Base-by-base conservation (phyloP, 805 yeast species). In the Aciculoconidium aculeatum region DNA sequence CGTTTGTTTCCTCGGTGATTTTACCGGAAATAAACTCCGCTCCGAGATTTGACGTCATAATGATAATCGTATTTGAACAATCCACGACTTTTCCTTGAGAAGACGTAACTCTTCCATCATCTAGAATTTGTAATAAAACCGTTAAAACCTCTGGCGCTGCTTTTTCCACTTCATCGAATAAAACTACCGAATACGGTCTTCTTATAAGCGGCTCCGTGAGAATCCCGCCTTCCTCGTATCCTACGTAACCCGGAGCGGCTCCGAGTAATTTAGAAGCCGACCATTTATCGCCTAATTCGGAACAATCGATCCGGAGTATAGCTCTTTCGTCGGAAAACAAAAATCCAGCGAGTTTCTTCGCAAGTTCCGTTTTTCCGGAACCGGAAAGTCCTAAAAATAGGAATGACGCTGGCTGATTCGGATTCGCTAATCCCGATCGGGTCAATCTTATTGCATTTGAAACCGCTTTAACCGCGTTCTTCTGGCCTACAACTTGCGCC, bases 111-210 rank as follows among this genome's bases (percentile, higher is more conserved):
- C 96, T 78, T 52, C 98, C 98, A 59, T 92, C 98, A 51, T 92
- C 98, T 37, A 92, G 67, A 63, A 92, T 75, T 59, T 92, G 98
- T 44, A 92, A 69, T 48, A 92, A 67, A 12, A 92, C 81, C 6
- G 96, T 92, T 51, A 90, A 67, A 2, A 92, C 98, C 55, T 90
- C 97, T 1, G 98, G 98, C 5, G 95, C 95, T 11, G 98, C 98
- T 61, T 92, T 92, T 54, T 92, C 98, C 33, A 92, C 95, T 64
- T 92, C 98, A 61, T 92, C 98, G 51, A 92, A 92, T 38, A 92
- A 68, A 22, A 92, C 71, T n/a, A 92, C 98, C 5, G 96, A 85
- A 62, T 92, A 92, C 33, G 98, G 98, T 38, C 81, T 80, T 50
- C 96, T 75, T 37, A 85, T 72, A 33, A 92, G 69, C 41, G 92